Base-by-base conservation (phyloP, 345 rosid genomes). In the Melaleuca alternifolia region DNA sequence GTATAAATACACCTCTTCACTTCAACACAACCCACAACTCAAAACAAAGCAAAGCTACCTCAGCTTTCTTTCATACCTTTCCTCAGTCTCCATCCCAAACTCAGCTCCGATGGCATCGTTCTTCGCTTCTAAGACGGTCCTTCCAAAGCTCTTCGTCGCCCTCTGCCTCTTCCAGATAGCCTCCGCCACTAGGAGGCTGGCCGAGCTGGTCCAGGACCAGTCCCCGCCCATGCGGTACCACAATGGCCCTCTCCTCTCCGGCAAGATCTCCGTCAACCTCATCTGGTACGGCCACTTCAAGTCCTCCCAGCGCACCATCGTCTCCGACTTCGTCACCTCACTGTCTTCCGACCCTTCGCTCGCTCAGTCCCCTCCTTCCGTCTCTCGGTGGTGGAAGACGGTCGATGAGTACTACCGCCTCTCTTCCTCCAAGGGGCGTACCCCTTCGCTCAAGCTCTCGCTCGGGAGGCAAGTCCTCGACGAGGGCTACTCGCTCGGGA, bases 221-320 rank as follows among this genome's bases (percentile, higher is more conserved):
- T 59, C 89, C 65, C 54, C 85, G 83, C 86, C 88, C 62, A 90
- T 96, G 86, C 88, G 81, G 10, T 94, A 94, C 91, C 99, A 95
- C 86, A 92, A 92, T 30, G 99, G 97, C 28, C 92, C 93, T 85
- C 97, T 96, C 23, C 97, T 96, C 41, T 83, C 88, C 12, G 99
- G 99, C 20, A 85, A 93, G 54, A 86, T 94, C 79, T 90, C 98
- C 33, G 59, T 95, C 46, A 94, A 95, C 84, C 91, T 96, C 20
- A 92, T 96, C 26, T 96, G 98, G 98, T 95, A 95, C 50, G 99
- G 99, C 57, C 90, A 92, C 13, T 96, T 96, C 91, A 91, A 90
- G 62, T 91, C 96, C 2, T 92, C 95, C 23, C 97, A 94, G 50
- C 92, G 92, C 30, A 93, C 96, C 3, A 92, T 94, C 13, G 75